Evolutionary conservation across 2,329 filamentous ascomycete species (phyloP), one percentile per base, ranked within the genome.

Genomic region (Podosphaera fusca): DNA sequence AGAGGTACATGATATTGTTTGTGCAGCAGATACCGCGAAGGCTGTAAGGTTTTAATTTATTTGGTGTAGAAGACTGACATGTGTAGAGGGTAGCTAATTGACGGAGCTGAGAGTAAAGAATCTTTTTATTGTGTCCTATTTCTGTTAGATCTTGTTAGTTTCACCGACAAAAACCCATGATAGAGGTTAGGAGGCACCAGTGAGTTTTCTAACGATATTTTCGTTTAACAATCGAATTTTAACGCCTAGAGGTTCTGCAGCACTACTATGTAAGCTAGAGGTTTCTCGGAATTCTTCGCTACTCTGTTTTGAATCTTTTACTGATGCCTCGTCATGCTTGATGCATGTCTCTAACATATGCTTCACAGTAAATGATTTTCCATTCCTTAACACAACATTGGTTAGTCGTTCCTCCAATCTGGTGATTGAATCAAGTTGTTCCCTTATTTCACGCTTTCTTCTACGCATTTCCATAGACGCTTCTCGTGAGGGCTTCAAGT

Each of bases 21-120:
- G 69, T 69, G 10, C 73, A 73, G 12, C 71, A 74, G 30, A 80
- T 70, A 33, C 77, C 77, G 40, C 76, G 73, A 3, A 80, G 70
- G 1, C 71, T 67, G 58, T 75, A 78, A 57, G 69, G 72, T 42
- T 65, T 64, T 30, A 64, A 59, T 53, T 56, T 59, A 2, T 60
- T 62, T n/a, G 63, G 56, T 6, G 59, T 57, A 7, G 62, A 59
- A 45, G 63, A 61, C 9, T 61, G 64, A 36, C 63, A 59, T 4
- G 66, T 69, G 55, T 74, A 69, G 9, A 71, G 67, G 36, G 69
- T 67, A 58, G 70, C 72, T 33, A 70, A 66, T 46, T 71, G 63
- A n/a, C 67, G 67, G n/a, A 67, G 57, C 30, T 63, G 61, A 42
- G 59, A 57, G 46, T 59, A 56, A 36, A 66, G 62, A 35, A 62